Conservation (phyloP, 768 basidiomycete species). For the Boletus sp. region DNA sequence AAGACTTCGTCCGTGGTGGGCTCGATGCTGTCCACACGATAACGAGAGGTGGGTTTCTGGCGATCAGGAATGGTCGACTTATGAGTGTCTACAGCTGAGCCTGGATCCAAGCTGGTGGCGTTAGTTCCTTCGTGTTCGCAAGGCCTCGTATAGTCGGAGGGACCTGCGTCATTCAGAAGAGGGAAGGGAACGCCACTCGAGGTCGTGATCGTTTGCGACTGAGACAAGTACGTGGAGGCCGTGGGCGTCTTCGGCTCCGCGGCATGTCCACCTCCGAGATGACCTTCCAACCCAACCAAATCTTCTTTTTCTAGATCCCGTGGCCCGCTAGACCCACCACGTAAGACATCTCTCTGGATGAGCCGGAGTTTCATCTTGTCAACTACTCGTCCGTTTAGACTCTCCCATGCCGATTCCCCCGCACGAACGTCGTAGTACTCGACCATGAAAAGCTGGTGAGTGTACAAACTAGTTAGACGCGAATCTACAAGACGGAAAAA, state of each 20-base stretch:
- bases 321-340: conserved; percentile 17
- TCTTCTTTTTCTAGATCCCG: conserved; percentile 32
- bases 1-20: conserved; percentile 10
- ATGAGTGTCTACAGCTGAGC: conserved; percentile 7
- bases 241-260: conserved; percentile 40
- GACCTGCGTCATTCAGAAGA: conserved; percentile 24
- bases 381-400: conserved; percentile 47
- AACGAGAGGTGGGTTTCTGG: conserved; percentile 17
- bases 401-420: conserved; percentile 49
- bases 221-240: conserved; percentile 34
- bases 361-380: conserved; percentile 54
- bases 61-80: conserved; percentile 17
- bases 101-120: conserved; percentile 8
- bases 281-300: conserved; percentile 25
- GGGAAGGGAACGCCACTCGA: conserved; percentile 25
- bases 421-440: conserved; percentile 70
- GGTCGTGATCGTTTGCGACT: conserved; percentile 26
- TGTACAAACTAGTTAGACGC: conserved; percentile 17
- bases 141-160: conserved; percentile 17
- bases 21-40: conserved; percentile 18
- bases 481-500: background rate
- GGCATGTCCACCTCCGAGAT: conserved; percentile 31
- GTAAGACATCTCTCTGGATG: conserved; percentile 34
- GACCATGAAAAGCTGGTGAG: conserved; percentile 46
- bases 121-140: conserved; percentile 23